phyloP scores from a whole-genome alignment of 1,284 basidiomycete genomes.

The Pascua guehoae region DNA sequence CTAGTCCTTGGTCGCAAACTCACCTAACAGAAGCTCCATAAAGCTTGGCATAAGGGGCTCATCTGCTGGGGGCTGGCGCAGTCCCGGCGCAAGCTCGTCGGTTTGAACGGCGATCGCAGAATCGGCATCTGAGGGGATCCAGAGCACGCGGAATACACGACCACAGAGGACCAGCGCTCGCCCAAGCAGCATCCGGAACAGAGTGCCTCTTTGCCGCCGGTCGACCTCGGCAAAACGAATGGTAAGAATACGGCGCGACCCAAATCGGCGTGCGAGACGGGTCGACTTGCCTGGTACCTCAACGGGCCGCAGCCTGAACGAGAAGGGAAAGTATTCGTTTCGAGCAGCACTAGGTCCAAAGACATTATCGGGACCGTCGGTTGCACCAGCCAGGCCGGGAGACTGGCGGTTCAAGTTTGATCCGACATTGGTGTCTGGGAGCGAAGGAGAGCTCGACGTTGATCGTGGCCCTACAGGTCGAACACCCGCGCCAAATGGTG shows the following conservation, averaged over 20 bases:
- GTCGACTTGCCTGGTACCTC: conserved; percentile 34
- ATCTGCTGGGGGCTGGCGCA: background rate
- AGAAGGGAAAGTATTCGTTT: conserved; percentile 2
- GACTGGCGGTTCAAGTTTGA: background rate
- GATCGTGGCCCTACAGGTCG: no score
- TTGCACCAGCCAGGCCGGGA: background rate
- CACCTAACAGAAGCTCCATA: conserved; percentile 18
- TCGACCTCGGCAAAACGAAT: conserved; percentile 21
- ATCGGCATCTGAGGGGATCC: conserved; percentile 26
- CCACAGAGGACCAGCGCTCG: conserved; percentile 31
- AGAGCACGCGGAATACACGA: conserved; percentile 29
- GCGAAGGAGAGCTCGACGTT: no score
- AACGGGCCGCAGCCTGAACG: conserved; percentile 18
- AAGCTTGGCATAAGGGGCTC: conserved; percentile 13
- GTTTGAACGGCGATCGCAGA: conserved; percentile 30
- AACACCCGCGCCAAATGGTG: no score
- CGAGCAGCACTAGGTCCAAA: background rate
- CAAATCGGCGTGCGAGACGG: conserved; percentile 34
- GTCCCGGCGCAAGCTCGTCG: conserved; percentile 7
- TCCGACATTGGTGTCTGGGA: no score
- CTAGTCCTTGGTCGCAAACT: background rate
- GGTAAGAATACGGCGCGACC: conserved; percentile 30
- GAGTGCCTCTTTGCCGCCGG: background rate
- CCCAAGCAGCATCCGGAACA: conserved; percentile 26
- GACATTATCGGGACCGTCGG: conserved; percentile 5